Base-by-base conservation (phyloP, 305 asterid species). In the Euphrasia arctica region DNA sequence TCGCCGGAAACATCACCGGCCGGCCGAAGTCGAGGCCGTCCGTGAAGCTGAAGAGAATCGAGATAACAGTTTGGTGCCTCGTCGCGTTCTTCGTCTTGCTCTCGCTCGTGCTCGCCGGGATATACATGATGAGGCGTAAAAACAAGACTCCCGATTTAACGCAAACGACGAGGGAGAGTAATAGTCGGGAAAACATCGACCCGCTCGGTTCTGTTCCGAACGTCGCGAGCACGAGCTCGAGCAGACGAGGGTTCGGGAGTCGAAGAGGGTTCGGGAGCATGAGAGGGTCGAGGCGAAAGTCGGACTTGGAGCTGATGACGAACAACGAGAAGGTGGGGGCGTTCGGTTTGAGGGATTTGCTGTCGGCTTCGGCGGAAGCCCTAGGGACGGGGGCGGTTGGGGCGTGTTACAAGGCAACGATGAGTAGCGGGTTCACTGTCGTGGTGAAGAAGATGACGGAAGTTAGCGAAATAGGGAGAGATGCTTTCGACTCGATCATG, bases 291-390 rank as follows among this genome's bases (percentile, higher is more conserved):
- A 51, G 75, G 50, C 62, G 76, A 13, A 71, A 39, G 9, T 77
- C 75, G 25, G 96, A 80, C 56, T 64, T 91, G 15, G 79, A 75
- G 27, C 54, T 87, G 63, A 58, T 87, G 0, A 85, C 76, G 14
- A 57, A 78, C 3, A 57, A 78, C 3, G 83, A 80, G 31, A 82
- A 72, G 60, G 27, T 25, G 27, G 95, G 89, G 32, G 82, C 65
- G 68, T 91, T 91, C 60, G 80, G 85, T 12, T 63, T 87, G 79
- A 29, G 65, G n/a, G 95, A 89, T 79, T 63, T 91, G 85, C 77
- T 91, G 95, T 85, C 63, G 61, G 95, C 95, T 2, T 71, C 85
- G 0, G 95, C 96, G 0, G 95, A 89, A 68, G 86, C 82, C 51
- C 83, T 87, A 4, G 91, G 88, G 10, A 79, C 69, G 48, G 96